A percentile compares a stretch with the other conserved stretches of the same genome.
Conservation (phyloP, 129 eudicot species). For the Flaveria sonorensis region DNA sequence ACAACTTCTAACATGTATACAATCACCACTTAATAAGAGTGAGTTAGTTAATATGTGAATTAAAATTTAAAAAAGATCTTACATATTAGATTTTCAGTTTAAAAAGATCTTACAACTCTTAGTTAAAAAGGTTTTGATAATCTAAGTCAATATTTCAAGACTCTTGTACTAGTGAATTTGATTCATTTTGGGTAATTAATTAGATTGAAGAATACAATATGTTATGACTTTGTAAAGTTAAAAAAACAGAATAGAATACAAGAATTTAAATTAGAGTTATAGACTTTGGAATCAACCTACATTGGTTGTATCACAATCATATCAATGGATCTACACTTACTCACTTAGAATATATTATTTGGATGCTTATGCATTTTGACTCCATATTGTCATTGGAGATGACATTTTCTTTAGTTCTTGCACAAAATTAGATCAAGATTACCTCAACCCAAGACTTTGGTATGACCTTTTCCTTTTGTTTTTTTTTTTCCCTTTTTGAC, state of each 20-base stretch:
- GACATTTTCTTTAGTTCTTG: slow-evolving; percentile 19
- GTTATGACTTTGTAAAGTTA: slow-evolving; percentile 22
- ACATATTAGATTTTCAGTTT: too few species aligned
- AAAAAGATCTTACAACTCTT: too few species aligned
- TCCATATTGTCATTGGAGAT: slow-evolving; percentile 1
- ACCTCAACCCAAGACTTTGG: slow-evolving; percentile 6
- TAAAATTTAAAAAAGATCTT: too few species aligned
- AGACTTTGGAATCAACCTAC: slow-evolving; percentile 30
- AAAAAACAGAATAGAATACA: slow-evolving; percentile 27
- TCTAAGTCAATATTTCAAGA: not conserved
- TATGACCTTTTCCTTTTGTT: too few species aligned
- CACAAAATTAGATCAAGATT: not conserved
- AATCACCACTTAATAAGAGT: too few species aligned
- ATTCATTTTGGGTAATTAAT: slow-evolving; percentile 9
- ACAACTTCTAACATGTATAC: too few species aligned
- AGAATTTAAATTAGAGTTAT: slow-evolving; percentile 26
- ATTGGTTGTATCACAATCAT: slow-evolving; percentile 35
- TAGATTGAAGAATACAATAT: slow-evolving; percentile 22
- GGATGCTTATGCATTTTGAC: slow-evolving; percentile 34
- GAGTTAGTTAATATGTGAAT: too few species aligned
- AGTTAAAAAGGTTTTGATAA: too few species aligned
- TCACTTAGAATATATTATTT: slow-evolving; percentile 31
- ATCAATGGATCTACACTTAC: slow-evolving; percentile 40
- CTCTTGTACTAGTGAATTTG: not conserved
- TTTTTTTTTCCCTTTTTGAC: too few species aligned